These are phyloP conservation scores for Fusarium chlamydosporum DNA, from an alignment of 2,329 filamentous ascomycete genomes.

Conservation along the genomic window DNA sequence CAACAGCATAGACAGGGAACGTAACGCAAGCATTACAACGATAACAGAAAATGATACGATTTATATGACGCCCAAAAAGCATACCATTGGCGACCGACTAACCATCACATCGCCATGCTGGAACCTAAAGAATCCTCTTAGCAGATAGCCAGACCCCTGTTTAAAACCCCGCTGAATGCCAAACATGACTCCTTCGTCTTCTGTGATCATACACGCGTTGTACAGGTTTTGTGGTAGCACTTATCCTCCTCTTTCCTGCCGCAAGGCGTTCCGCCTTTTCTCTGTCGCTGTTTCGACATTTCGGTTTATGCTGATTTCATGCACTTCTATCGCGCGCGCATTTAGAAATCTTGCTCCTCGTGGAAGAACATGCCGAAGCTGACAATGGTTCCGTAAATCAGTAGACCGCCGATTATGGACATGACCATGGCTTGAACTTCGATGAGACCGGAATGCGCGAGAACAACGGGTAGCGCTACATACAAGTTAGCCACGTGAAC, in stretches of 20 bases:
- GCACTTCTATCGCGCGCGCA: slow-evolving; percentile 8
- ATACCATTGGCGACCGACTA: slow-evolving; percentile 35
- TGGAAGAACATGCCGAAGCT: slow-evolving; percentile 99
- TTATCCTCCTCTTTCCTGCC: slow-evolving; percentile 36
- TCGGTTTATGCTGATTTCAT: slow-evolving; percentile 5
- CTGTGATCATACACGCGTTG: slow-evolving; percentile 45
- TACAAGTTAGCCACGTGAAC: slow-evolving; percentile 34
- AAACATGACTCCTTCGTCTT: slow-evolving; percentile 23
- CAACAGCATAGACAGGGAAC: slow-evolving; percentile 48
- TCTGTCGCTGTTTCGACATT: not conserved
- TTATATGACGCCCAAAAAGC: slow-evolving; percentile 26
- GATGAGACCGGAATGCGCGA: slow-evolving; percentile 90
- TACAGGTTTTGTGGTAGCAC: slow-evolving; percentile 20
- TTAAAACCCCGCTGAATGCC: slow-evolving; percentile 44
- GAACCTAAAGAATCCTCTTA: slow-evolving; percentile 12
- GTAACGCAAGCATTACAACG: slow-evolving; percentile 30
- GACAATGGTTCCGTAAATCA: slow-evolving; percentile 99
- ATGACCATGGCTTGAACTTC: slow-evolving; percentile 89
- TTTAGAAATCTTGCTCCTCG: slow-evolving; percentile 94
- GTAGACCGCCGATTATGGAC: slow-evolving; percentile 90
- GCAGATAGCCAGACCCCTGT: slow-evolving; percentile 31
- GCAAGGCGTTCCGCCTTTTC: slow-evolving; percentile 11
- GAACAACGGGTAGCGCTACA: slow-evolving; percentile 86
- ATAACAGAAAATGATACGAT: slow-evolving; percentile 21
- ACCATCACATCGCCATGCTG: slow-evolving; percentile 12